Percentiles rank a stretch among this genome's conserved stretches.
These are phyloP conservation scores for Barnettozyma salicaria DNA, from an alignment of 805 yeast species.

Conservation along the genomic window DNA sequence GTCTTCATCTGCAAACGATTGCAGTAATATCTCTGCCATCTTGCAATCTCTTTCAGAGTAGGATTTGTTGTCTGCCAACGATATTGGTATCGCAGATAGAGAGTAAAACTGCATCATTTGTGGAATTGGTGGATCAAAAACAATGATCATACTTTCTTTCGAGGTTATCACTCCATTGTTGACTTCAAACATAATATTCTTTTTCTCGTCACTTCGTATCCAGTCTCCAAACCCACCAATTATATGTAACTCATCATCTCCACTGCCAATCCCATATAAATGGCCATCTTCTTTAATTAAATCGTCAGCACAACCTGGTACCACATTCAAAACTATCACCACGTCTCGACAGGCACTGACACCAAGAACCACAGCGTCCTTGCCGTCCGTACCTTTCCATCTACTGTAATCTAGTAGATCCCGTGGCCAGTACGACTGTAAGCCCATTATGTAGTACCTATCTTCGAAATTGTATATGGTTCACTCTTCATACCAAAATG, in stretches of 20 bases:
- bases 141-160: constrained; percentile 31
- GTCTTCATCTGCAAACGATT: constrained; percentile 1
- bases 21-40: background rate
- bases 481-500: too few relatives aligned
- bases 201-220: too few relatives aligned
- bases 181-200: background rate
- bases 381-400: constrained; percentile 2
- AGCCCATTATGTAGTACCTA: constrained; percentile 5
- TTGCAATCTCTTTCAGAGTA: background rate
- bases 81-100: constrained; percentile 62
- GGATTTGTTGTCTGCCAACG: constrained; percentile 30
- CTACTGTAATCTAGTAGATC: constrained; percentile 23
- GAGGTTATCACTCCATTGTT: constrained; percentile 4
- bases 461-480: too few relatives aligned
- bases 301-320: background rate
- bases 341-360: background rate
- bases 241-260: background rate
- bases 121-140: constrained; percentile 69
- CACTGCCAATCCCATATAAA: too few relatives aligned
- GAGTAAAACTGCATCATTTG: constrained; percentile 72
- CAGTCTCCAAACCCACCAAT: constrained; percentile 1
- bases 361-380: constrained; percentile 15
- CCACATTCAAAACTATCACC: constrained; percentile 4
- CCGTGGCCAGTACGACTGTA: constrained; percentile 30
- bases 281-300: too few relatives aligned